These are phyloP conservation scores for Bretschneidera sinensis DNA, from an alignment of 345 rosid genomes.

Conservation along the genomic window DNA sequence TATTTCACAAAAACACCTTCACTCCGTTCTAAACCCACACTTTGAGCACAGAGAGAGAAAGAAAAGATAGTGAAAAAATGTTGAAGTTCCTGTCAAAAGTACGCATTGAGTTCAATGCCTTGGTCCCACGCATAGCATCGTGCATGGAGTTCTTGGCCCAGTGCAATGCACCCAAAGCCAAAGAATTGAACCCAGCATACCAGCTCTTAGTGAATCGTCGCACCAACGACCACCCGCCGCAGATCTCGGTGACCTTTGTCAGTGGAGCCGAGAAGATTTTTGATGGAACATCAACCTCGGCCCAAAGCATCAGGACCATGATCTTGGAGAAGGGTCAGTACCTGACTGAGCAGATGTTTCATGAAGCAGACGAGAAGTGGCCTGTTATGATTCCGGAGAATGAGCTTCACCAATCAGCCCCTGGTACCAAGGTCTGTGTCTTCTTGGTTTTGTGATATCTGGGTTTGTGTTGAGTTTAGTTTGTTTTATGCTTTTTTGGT, in stretches of 20 bases:
- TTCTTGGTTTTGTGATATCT: background rate
- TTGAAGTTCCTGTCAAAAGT: constrained; percentile 85
- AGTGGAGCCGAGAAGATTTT: constrained; percentile 76
- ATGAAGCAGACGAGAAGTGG: constrained; percentile 88
- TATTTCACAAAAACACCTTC: no score
- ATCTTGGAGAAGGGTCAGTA: constrained; percentile 73
- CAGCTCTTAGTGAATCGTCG: constrained; percentile 80
- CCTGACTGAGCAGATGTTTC: constrained; percentile 94
- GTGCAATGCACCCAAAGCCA: constrained; percentile 83
- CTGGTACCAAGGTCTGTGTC: constrained; percentile 66
- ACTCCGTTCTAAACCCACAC: no score
- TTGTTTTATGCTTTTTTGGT: background rate
- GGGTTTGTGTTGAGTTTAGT: no score
- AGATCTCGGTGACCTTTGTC: constrained; percentile 75
- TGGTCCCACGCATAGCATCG: constrained; percentile 70
- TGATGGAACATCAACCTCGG: constrained; percentile 66
- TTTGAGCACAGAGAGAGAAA: no score
- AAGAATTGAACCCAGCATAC: constrained; percentile 82
- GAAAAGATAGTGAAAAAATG: no score
- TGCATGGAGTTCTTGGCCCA: constrained; percentile 91
- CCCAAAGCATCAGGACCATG: constrained; percentile 69
- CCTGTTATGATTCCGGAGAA: constrained; percentile 75
- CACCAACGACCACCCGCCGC: constrained; percentile 77
- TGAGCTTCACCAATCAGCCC: constrained; percentile 58
- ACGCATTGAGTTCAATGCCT: constrained; percentile 72